Evolutionary conservation across 2,329 filamentous ascomycete genomes (phyloP).

Genomic region (Curvularia eragrostidis): DNA sequence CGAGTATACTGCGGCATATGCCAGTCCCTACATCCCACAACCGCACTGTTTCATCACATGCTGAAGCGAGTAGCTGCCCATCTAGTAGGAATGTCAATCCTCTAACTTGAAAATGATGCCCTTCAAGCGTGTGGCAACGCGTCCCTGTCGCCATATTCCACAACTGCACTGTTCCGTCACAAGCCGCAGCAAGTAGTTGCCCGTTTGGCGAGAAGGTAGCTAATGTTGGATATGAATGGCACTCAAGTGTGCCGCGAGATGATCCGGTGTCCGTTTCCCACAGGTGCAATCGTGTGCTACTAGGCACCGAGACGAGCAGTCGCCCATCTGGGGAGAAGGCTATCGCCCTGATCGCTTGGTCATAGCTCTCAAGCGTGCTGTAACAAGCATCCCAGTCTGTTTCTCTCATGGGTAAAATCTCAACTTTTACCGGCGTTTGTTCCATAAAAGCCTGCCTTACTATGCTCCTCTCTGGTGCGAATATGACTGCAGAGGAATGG

Average conservation of each 20-base stretch:
- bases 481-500: constrained; percentile 49
- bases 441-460: constrained; percentile 17
- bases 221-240: neutral
- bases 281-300: neutral
- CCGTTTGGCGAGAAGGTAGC: constrained; percentile 17
- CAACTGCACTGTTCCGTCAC: constrained; percentile 2
- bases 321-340: constrained; percentile 4
- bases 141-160: constrained; percentile 9
- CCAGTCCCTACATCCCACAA: neutral
- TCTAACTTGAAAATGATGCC: constrained; percentile 1
- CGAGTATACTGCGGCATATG: neutral
- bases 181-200: constrained; percentile 5
- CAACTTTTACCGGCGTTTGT: constrained; percentile 6
- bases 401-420: constrained; percentile 14
- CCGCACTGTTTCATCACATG: neutral
- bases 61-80: constrained; percentile 9
- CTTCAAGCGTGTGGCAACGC: constrained; percentile 6
- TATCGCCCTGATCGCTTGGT: neutral
- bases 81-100: constrained; percentile 11
- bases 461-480: constrained; percentile 38
- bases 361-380: neutral
- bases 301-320: neutral
- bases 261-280: constrained; percentile 14
- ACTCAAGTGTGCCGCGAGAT: neutral
- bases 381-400: constrained; percentile 15